Conservation (phyloP, 805 yeast species). For the Kockiozyma suomiensis region DNA sequence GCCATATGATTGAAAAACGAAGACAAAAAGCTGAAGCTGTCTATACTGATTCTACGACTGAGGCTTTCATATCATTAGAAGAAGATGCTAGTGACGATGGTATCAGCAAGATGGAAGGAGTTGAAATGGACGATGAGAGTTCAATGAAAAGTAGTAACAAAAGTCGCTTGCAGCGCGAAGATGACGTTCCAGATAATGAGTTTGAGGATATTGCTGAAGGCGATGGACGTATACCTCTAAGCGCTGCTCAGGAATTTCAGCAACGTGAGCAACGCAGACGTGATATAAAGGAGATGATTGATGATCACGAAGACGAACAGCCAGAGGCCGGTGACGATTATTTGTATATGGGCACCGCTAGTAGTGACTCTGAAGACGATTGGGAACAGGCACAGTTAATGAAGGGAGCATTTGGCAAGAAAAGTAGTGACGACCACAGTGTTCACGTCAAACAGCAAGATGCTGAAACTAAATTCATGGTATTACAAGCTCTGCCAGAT, state of each 20-base stretch:
- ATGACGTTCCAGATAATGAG: slow-evolving; percentile 25
- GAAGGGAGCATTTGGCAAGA: slow-evolving; percentile 26
- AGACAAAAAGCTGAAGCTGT: slow-evolving; percentile 8
- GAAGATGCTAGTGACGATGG: slow-evolving; percentile 14
- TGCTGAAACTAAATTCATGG: slow-evolving; percentile 1
- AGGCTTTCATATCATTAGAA: slow-evolving; percentile 29
- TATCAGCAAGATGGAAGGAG: slow-evolving; percentile 5
- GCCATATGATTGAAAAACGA: slow-evolving; percentile 28
- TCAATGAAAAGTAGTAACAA: not conserved
- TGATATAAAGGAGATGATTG: slow-evolving; percentile 25
- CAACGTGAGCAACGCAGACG: slow-evolving; percentile 20
- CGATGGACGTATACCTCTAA: slow-evolving; percentile 31
- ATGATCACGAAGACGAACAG: slow-evolving; percentile 27
- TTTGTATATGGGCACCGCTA: slow-evolving; percentile 13
- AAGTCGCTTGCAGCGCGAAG: slow-evolving; percentile 22
- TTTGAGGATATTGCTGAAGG: slow-evolving; percentile 32
- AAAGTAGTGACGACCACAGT: not conserved
- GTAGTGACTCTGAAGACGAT: slow-evolving; percentile 21
- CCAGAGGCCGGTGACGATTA: slow-evolving; percentile 9
- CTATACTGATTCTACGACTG: not conserved
- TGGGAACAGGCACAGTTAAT: slow-evolving; percentile 32
- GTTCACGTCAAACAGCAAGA: not conserved
- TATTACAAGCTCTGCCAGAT: slow-evolving; percentile 24
- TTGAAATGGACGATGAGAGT: slow-evolving; percentile 9
- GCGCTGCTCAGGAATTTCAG: slow-evolving; percentile 24